Percentiles rank a stretch among this genome's conserved stretches.
Conservation (phyloP, 2,329 filamentous ascomycete genomes). For the Monosporascus sp. region DNA sequence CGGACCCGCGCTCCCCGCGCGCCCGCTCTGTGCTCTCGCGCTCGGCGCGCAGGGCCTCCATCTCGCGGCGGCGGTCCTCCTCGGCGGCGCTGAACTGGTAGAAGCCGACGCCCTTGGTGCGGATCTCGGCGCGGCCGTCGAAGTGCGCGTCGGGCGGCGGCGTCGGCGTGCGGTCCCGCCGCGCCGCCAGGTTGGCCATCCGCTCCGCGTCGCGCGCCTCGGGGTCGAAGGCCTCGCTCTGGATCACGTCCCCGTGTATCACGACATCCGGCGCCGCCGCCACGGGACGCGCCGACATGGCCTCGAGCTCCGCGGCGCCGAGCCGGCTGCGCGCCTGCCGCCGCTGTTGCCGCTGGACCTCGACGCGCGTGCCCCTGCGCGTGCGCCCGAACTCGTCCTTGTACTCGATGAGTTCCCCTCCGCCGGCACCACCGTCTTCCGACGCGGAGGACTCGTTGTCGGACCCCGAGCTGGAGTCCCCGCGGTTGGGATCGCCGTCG, state of each 20-base stretch:
- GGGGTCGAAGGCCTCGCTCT: slow-evolving; percentile 76
- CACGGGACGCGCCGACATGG: slow-evolving; percentile 57
- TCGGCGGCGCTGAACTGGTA: slow-evolving; percentile 82
- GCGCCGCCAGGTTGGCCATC: slow-evolving; percentile 74
- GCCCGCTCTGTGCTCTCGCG: slow-evolving; percentile 63
- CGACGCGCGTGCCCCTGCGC: slow-evolving; percentile 63
- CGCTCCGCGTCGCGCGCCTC: slow-evolving; percentile 53
- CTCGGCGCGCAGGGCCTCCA: slow-evolving; percentile 66
- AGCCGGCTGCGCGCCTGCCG: slow-evolving; percentile 46
- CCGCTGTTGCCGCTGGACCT: slow-evolving; percentile 60
- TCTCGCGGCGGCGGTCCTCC: slow-evolving; percentile 60
- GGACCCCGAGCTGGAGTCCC: slow-evolving; percentile 42
- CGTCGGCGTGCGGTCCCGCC: slow-evolving; percentile 73
- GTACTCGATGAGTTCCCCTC: slow-evolving; percentile 71
- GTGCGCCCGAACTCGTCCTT: slow-evolving; percentile 90
- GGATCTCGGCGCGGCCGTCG: slow-evolving; percentile 75
- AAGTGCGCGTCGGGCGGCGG: slow-evolving; percentile 81
- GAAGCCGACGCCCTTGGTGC: slow-evolving; percentile 86
- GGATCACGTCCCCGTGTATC: slow-evolving; percentile 82
- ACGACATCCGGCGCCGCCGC: slow-evolving; percentile 57
- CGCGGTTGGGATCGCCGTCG: slow-evolving; percentile 27
- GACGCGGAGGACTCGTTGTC: slow-evolving; percentile 49
- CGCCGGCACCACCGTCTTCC: slow-evolving; percentile 32
- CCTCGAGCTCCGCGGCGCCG: slow-evolving; percentile 57
- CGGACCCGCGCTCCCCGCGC: slow-evolving; percentile 49